Base-by-base conservation (phyloP, 129 eudicot genomes). In the Pseudognaphalium luteoalbum region DNA sequence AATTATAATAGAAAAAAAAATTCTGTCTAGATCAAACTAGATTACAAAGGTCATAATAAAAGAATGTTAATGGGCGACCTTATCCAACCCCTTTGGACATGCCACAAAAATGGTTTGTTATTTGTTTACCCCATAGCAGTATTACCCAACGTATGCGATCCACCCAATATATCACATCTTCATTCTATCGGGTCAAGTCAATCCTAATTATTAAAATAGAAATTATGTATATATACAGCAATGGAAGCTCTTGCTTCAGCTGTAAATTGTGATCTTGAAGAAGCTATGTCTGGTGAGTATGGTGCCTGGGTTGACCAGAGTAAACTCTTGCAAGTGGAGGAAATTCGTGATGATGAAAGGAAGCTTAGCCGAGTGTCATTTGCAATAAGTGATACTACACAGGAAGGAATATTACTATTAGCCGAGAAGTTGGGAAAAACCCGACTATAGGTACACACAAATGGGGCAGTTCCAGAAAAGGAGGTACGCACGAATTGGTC, bases 151-250 rank as follows among this genome's bases (percentile, higher is more conserved):
- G 17, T 44, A 44, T 10, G 17, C 0, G 1, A 44, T 44, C 17
- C 12, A 5, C 52, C 52, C 52, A n/a, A n/a, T 57, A 19, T 57
- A 29, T 29, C 62, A 57, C 62, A 17, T 57, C 15, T 19, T 7
- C 62, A 57, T 57, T 57, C 62, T 57, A 19, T 17, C 1, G 4
- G 20, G 29, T 19, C 28, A 57, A 19, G 3, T 19, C 62, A 5
- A 19, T 8, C 62, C 25, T n/a, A 19, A 17, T 19, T 30, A 21
- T 70, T 25, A 47, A 33, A 20, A 33, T 58, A 22, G 5, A 68
- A 70, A 42, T 34, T 68, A 59, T 71, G 44, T 42, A 25, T 56
- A 71, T 76, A 59, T 68, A 22, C 77, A 44, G 20, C 77, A 47
- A 12, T 8, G 30, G 35, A 77, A n/a, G 81, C 62, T n/a, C 62